A percentile compares a stretch with the other conserved stretches of the same genome.
These are phyloP conservation scores for Cucumis hystrix DNA, from an alignment of 306 rosid species.

Conservation along the genomic window DNA sequence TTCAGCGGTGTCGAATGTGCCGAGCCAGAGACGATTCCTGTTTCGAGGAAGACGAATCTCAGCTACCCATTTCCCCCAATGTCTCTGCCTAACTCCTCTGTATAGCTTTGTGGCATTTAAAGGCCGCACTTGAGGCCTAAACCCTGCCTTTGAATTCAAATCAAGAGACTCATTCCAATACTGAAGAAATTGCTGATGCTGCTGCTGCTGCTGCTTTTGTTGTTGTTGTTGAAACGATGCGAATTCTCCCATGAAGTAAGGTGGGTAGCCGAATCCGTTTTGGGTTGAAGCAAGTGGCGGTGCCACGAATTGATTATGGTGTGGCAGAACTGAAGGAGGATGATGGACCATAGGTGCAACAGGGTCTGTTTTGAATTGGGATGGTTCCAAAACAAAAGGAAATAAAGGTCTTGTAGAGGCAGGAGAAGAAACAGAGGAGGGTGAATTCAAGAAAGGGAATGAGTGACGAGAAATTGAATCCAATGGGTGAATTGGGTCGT, in stretches of 20 bases:
- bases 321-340: slow-evolving; percentile 13
- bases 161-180: slow-evolving; percentile 70
- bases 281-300: slow-evolving; percentile 38
- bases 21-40: slow-evolving; percentile 88
- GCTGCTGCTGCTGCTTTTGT: slow-evolving; percentile 34
- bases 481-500: slow-evolving; percentile 16
- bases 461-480: not conserved
- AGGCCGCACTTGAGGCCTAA: slow-evolving; percentile 51
- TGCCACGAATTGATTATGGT: slow-evolving; percentile 36
- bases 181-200: slow-evolving; percentile 47
- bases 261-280: slow-evolving; percentile 24
- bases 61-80: slow-evolving; percentile 99
- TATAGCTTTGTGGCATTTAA: slow-evolving; percentile 64
- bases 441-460: slow-evolving; percentile 13
- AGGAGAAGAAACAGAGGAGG: slow-evolving; percentile 13
- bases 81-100: slow-evolving; percentile 93
- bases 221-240: slow-evolving; percentile 20
- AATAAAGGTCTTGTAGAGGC: slow-evolving; percentile 42
- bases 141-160: slow-evolving; percentile 54
- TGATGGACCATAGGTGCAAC: slow-evolving; percentile 16
- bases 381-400: slow-evolving; percentile 50
- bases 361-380: slow-evolving; percentile 18
- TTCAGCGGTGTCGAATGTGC: slow-evolving; percentile 94
- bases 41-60: slow-evolving; percentile 90
- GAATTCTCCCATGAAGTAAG: slow-evolving; percentile 12